These are phyloP conservation scores for Verticillium longisporum DNA, from an alignment of 2,329 filamentous ascomycete genomes.

Conservation along the genomic window DNA sequence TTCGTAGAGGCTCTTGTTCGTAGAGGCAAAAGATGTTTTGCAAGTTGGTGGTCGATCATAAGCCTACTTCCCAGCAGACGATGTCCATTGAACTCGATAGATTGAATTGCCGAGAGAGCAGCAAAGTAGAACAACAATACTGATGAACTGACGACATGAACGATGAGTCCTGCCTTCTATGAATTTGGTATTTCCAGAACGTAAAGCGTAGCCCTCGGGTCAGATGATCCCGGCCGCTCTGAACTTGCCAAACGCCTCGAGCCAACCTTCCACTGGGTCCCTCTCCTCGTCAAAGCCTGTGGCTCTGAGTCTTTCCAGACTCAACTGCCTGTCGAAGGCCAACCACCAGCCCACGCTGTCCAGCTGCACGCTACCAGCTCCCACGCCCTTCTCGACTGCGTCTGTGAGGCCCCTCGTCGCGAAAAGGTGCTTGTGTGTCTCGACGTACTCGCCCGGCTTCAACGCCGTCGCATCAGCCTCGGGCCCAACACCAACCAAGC, in stretches of 20 bases:
- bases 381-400: constrained; percentile 24
- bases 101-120: too few species aligned
- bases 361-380: constrained; percentile 27
- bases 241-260: constrained; percentile 34
- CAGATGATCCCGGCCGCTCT: constrained; percentile 30
- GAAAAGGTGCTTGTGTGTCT: constrained; percentile 21
- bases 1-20: too few species aligned
- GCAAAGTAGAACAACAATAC: too few species aligned
- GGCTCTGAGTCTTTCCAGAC: constrained; percentile 28
- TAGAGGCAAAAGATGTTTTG: too few species aligned
- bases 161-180: too few species aligned
- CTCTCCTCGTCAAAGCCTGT: constrained; percentile 31
- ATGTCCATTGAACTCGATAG: too few species aligned
- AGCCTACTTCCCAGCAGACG: too few species aligned
- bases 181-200: too few species aligned
- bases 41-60: too few species aligned
- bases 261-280: constrained; percentile 31
- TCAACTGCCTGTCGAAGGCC: constrained; percentile 39
- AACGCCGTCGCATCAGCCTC: neutral
- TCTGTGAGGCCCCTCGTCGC: constrained; percentile 13
- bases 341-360: constrained; percentile 38
- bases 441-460: constrained; percentile 23
- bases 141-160: too few species aligned
- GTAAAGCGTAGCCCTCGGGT: too few species aligned
- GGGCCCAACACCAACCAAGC: constrained; percentile 18